Evolutionary conservation across 2,329 filamentous ascomycete species (phyloP).

Genomic region (Leptographium galeiforme): DNA sequence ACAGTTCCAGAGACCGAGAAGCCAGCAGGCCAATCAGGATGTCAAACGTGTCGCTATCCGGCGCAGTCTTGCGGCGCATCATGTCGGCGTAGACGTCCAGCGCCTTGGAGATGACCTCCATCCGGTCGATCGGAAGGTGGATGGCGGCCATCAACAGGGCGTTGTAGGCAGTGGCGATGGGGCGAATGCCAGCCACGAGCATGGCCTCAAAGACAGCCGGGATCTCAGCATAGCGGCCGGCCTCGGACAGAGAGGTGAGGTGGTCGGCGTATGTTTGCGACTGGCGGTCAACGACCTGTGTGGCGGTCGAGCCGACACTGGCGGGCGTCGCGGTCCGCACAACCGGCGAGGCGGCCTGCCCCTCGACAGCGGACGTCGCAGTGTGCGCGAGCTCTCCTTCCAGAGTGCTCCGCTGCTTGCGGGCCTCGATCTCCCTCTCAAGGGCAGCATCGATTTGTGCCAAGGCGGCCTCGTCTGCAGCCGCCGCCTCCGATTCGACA

Average conservation of each 20-base stretch:
- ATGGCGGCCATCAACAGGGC: slow-evolving; percentile 76
- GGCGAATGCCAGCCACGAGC: slow-evolving; percentile 68
- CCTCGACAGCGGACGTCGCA: slow-evolving; percentile 17
- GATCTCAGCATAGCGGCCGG: slow-evolving; percentile 71
- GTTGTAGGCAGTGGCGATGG: slow-evolving; percentile 81
- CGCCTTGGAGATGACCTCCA: slow-evolving; percentile 78
- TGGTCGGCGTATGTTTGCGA: slow-evolving; percentile 63
- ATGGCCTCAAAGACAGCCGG: slow-evolving; percentile 84
- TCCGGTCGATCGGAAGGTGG: slow-evolving; percentile 62
- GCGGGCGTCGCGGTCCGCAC: slow-evolving; percentile 29
- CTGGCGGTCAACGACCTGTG: slow-evolving; percentile 49
- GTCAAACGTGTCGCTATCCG: slow-evolving; percentile 76
- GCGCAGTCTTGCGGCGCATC: slow-evolving; percentile 70
- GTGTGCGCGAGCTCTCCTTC: slow-evolving; percentile 23
- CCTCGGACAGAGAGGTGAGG: slow-evolving; percentile 58
- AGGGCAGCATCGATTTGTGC: slow-evolving; percentile 79
- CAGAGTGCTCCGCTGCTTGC: slow-evolving; percentile 30
- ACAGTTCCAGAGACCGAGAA: slow-evolving; percentile 65
- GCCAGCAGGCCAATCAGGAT: slow-evolving; percentile 76
- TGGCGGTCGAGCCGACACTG: slow-evolving; percentile 40
- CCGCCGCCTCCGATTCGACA: not conserved
- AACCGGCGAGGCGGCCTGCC: slow-evolving; percentile 24
- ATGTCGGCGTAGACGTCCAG: slow-evolving; percentile 95
- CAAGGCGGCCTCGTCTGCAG: slow-evolving; percentile 41
- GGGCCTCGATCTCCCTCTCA: slow-evolving; percentile 58